A percentile compares a stretch with the other conserved stretches of the same genome.
phyloP scores from a whole-genome alignment of 2,329 filamentous ascomycete species.

The Boeremia exigua region DNA sequence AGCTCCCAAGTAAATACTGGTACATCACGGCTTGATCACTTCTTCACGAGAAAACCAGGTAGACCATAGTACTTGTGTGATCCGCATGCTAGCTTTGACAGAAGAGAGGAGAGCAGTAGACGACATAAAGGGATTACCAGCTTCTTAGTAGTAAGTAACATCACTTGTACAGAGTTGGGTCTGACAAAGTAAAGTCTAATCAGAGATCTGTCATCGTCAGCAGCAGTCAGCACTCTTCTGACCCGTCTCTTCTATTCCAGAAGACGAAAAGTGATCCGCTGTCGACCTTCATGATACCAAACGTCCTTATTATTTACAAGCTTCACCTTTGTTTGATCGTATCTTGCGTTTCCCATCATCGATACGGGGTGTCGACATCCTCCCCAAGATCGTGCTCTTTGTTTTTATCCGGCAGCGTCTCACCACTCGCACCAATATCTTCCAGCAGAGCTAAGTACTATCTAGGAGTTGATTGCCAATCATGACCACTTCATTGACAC shows the following conservation, averaged over 20 bases:
- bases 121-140: neutral
- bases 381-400: neutral
- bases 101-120: neutral
- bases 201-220: conserved; percentile 68
- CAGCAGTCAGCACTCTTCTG: conserved; percentile 66
- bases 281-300: too few relatives aligned
- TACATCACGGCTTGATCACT: neutral
- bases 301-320: neutral
- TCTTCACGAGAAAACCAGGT: neutral
- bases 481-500: neutral
- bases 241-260: conserved; percentile 47
- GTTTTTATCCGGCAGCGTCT: neutral
- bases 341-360: neutral
- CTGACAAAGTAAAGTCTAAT: conserved; percentile 28
- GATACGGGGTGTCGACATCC: neutral
- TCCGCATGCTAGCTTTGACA: too few relatives aligned
- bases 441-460: neutral
- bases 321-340: neutral
- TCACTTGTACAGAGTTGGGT: neutral
- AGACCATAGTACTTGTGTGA: neutral
- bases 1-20: neutral
- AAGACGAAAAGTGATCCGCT: conserved; percentile 31
- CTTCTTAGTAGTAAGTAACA: neutral
- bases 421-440: neutral
- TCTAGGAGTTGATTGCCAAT: neutral